A percentile compares a stretch with the other conserved stretches of the same genome.
Conservation (phyloP, 108 stramenopile genomes). For the Nannochloropsis salina region DNA sequence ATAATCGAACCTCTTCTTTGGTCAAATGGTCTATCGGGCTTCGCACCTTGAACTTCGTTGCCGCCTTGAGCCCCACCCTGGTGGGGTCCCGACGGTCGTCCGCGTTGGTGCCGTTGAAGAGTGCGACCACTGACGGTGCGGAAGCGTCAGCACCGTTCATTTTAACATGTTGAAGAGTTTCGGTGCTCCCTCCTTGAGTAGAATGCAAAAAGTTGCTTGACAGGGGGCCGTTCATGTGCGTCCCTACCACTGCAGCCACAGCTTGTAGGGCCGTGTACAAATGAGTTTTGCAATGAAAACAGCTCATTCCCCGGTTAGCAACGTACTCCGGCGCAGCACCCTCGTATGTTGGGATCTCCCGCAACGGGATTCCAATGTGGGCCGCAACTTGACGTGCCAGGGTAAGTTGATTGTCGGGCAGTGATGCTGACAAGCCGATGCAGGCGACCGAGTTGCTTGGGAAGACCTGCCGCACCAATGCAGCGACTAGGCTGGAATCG, state of each 20-base stretch:
- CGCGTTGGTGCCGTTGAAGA: constrained; percentile 93
- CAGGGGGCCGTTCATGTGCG: constrained; percentile 42
- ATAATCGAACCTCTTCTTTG: constrained; percentile 61
- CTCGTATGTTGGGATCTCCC: constrained; percentile 65
- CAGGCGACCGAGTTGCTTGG: constrained; percentile 59
- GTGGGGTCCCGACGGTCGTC: constrained; percentile 78
- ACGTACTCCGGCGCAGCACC: constrained; percentile 70
- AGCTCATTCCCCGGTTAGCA: constrained; percentile 74
- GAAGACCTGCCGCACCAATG: constrained; percentile 61
- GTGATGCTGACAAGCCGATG: constrained; percentile 71
- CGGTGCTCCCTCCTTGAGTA: neutral
- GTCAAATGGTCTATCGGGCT: constrained; percentile 64
- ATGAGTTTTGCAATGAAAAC: constrained; percentile 90
- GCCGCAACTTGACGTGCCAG: constrained; percentile 66
- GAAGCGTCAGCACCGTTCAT: neutral
- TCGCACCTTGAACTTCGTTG: constrained; percentile 62
- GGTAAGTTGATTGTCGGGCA: constrained; percentile 65
- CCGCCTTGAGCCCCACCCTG: constrained; percentile 69
- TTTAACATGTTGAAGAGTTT: neutral
- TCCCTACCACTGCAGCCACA: constrained; percentile 53
- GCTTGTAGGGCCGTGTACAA: constrained; percentile 70
- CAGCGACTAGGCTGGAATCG: constrained; percentile 77
- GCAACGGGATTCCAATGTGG: constrained; percentile 63
- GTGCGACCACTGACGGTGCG: constrained; percentile 21
- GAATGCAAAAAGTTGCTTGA: neutral